Base-by-base conservation (phyloP, 1,284 basidiomycete species). In the Rhodotorula sp. region DNA sequence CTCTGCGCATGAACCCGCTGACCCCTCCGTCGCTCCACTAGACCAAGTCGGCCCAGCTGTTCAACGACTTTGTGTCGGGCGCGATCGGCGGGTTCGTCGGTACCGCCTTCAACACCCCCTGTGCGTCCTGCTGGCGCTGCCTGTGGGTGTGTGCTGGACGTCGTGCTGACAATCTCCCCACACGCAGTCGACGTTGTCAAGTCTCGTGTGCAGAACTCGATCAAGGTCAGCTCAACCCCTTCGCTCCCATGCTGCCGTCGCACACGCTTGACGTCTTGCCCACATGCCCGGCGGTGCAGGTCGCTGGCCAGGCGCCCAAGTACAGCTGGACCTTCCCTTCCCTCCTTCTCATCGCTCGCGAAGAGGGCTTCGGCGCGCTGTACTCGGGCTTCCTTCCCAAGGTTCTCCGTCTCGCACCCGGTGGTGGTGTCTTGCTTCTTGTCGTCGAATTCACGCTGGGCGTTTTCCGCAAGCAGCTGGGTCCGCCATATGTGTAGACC, bases 351-450 rank as follows among this genome's bases (percentile, higher is more conserved):
- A 92, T 98, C 77, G 88, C 91, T 73, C 88, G 90, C 57, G 92
- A 97, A 83, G 96, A 99, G 83, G 96, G 96, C 37, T 79, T 90
- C 7, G 88, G 84, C 10, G 95, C 94, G 8, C 85, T 98, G 58
- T 99, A 98, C 87, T 97, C 97, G 82, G 96, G 94, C 27, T 95
- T 95, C 81, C 84, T 91, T 37, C 91, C 91, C 22, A 92, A 94
- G 81, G 88, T 93, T 21, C 86, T 95, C 55, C 86, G 92, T 71
- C 85, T 96, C 41, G 92, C 94, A 32, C 96, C 96, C 0, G 96
- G 96, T 61, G 96, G 96, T 71, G 96, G 96, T 83, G 90, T 99
- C 27, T 83, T 99, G 53, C 84, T 99, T 57, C 86, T 99, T 62
- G 92, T 94, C n/a, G 91, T 93, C 22, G 91, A 93, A 81, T 89